These are phyloP conservation scores for Sanghuangporus baumii DNA, from an alignment of 1,284 basidiomycete species.

Conservation along the genomic window DNA sequence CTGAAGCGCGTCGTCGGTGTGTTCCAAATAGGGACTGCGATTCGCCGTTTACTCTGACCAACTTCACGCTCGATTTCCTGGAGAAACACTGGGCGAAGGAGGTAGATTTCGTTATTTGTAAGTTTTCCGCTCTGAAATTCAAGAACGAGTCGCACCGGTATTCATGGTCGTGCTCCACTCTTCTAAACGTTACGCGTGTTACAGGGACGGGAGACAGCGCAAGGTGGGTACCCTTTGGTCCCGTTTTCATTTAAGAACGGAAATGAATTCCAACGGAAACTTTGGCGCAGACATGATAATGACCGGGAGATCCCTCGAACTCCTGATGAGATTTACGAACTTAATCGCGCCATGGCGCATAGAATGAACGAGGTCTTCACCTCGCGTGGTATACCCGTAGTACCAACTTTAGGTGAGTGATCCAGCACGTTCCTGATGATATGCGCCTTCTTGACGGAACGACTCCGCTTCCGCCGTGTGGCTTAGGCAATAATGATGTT, in stretches of 20 bases:
- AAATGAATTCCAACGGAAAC: background rate
- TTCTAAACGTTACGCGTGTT: background rate
- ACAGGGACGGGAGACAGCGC: slow-evolving; percentile 91
- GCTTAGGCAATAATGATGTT: slow-evolving; percentile 78
- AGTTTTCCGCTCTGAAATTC: slow-evolving; percentile 18
- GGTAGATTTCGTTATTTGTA: slow-evolving; percentile 88
- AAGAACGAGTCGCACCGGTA: background rate
- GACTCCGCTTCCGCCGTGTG: background rate
- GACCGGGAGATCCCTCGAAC: slow-evolving; percentile 79
- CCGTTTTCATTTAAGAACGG: background rate
- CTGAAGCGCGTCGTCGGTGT: background rate
- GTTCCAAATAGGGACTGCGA: slow-evolving; percentile 73
- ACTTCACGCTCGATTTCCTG: slow-evolving; percentile 78
- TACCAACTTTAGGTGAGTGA: slow-evolving; percentile 72
- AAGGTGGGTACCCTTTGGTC: slow-evolving; percentile 41
- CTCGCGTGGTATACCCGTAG: slow-evolving; percentile 68
- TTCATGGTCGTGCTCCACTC: background rate
- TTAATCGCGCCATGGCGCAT: slow-evolving; percentile 64
- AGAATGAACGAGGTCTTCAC: slow-evolving; percentile 71
- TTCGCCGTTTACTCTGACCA: slow-evolving; percentile 72
- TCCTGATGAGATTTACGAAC: slow-evolving; percentile 71
- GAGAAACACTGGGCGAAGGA: slow-evolving; percentile 76
- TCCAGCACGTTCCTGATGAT: background rate
- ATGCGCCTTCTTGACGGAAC: background rate
- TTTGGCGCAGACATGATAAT: slow-evolving; percentile 71